Conservation (phyloP, 352 stramenopile genomes). For the Phytophthora rubi region DNA sequence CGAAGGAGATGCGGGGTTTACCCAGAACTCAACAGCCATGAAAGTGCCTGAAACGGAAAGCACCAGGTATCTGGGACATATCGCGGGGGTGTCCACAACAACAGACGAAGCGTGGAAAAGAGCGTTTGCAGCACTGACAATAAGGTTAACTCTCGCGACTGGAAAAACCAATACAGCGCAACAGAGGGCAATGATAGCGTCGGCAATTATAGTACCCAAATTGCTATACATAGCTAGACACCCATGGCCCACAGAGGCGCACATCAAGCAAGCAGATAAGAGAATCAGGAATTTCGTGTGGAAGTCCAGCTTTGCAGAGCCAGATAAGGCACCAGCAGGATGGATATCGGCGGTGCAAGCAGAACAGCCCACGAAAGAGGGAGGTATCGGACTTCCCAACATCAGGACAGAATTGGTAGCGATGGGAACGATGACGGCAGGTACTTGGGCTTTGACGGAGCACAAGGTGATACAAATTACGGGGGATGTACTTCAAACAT, state of each 20-base stretch:
- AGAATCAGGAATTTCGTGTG: conserved; percentile 8
- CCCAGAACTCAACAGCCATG: not conserved
- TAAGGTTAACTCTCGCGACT: not conserved
- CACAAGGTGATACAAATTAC: too few relatives aligned
- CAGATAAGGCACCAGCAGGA: not conserved
- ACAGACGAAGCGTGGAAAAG: not conserved
- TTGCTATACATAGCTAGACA: not conserved
- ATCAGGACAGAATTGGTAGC: too few relatives aligned
- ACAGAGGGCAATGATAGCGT: not conserved
- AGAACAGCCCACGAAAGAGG: not conserved
- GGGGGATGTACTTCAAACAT: too few relatives aligned
- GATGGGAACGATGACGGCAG: too few relatives aligned
- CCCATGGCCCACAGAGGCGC: not conserved
- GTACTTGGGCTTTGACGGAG: too few relatives aligned
- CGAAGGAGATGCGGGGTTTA: not conserved
- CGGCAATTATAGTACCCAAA: conserved; percentile 3
- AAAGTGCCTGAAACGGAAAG: not conserved
- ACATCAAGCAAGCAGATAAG: not conserved
- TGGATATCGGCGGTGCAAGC: not conserved
- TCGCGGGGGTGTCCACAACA: not conserved
- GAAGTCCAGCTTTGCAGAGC: not conserved
- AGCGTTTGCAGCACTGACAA: not conserved
- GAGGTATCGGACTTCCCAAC: not conserved
- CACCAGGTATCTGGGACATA: conserved; percentile 3
- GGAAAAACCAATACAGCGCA: conserved; percentile 1